Conservation (phyloP, 2,329 filamentous ascomycete genomes). For the Neopestalotiopsis clavispora region DNA sequence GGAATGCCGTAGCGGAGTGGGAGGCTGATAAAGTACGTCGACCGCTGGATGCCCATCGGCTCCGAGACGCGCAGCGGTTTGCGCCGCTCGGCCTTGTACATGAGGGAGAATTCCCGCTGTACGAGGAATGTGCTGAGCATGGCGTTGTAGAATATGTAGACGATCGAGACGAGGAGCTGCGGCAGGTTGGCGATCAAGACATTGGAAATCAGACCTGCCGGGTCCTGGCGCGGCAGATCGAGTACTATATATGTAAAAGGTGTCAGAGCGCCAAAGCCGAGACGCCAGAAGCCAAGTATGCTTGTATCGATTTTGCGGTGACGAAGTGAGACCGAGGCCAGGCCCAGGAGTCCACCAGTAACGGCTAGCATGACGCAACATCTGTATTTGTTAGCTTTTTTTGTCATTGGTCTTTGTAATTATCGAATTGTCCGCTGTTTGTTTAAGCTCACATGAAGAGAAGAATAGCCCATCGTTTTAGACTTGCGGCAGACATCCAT, state of each 20-base stretch:
- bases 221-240: slow-evolving; percentile 30
- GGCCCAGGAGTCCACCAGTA: slow-evolving; percentile 16
- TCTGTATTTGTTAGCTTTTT: slow-evolving; percentile 12
- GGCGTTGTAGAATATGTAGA: slow-evolving; percentile 50
- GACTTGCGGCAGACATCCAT: slow-evolving; percentile 21
- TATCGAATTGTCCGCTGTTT: no score
- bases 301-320: slow-evolving; percentile 23
- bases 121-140: slow-evolving; percentile 51
- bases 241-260: slow-evolving; percentile 33
- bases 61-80: slow-evolving; percentile 48
- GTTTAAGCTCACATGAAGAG: slow-evolving; percentile 12
- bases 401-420: no score
- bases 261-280: slow-evolving; percentile 36
- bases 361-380: slow-evolving; percentile 21
- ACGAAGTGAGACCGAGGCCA: slow-evolving; percentile 21
- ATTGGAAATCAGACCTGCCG: slow-evolving; percentile 35
- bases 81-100: slow-evolving; percentile 31
- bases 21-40: slow-evolving; percentile 49
- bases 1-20: slow-evolving; percentile 50
- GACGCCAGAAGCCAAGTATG: slow-evolving; percentile 28
- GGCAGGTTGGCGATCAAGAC: slow-evolving; percentile 50
- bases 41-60: slow-evolving; percentile 44
- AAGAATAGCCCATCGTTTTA: slow-evolving; percentile 21
- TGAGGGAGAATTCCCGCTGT: slow-evolving; percentile 50
- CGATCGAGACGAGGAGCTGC: slow-evolving; percentile 50